phyloP scores from a whole-genome alignment of 2,329 filamentous ascomycete species.

The Paramyrothecium roridum region DNA sequence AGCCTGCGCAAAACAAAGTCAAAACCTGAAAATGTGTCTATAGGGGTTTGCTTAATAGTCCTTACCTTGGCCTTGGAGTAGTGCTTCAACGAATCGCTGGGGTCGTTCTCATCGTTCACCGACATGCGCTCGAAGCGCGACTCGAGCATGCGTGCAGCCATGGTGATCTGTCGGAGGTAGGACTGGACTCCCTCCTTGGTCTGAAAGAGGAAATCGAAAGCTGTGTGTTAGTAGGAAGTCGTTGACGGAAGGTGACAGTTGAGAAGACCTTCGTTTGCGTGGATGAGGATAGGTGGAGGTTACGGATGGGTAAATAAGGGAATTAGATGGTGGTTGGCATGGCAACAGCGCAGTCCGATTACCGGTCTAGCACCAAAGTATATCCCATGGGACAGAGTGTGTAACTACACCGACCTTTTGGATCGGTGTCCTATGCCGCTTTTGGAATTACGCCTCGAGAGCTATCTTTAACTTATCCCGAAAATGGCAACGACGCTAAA shows the following conservation, averaged over 20 bases:
- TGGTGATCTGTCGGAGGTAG: constrained; percentile 21
- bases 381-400: too few relatives aligned
- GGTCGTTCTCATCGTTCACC: constrained; percentile 84
- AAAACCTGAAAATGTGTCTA: background rate
- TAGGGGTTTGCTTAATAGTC: too few relatives aligned
- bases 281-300: background rate
- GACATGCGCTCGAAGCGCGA: constrained; percentile 86
- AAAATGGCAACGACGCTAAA: too few relatives aligned
- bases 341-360: background rate
- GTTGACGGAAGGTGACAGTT: background rate
- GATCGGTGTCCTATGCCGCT: too few relatives aligned
- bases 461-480: too few relatives aligned
- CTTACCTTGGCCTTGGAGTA: constrained; percentile 79
- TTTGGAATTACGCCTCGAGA: too few relatives aligned
- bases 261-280: background rate
- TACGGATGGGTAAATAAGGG: background rate
- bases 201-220: background rate
- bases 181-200: background rate
- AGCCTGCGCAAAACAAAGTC: constrained; percentile 21
- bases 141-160: constrained; percentile 79
- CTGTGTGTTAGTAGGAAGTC: background rate
- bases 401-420: too few relatives aligned
- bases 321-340: background rate
- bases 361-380: too few relatives aligned
- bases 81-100: constrained; percentile 45